Conservation (phyloP, 257 asterid genomes). For the Lantana camara region DNA sequence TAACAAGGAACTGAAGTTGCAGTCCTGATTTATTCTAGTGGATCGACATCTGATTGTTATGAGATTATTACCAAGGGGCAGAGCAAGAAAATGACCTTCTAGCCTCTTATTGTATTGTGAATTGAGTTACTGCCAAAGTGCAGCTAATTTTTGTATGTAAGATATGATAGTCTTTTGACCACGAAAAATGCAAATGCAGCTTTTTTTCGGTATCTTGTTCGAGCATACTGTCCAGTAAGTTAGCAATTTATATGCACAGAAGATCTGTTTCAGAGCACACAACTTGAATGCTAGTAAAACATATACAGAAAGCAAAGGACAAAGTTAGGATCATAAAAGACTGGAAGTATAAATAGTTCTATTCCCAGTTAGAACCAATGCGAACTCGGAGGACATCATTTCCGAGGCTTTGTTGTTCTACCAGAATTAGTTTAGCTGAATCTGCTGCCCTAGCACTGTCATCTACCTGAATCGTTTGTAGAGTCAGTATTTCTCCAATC, state of each 20-base stretch:
- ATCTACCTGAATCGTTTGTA: background rate
- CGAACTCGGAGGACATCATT: background rate
- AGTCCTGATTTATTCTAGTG: slow-evolving; percentile 6
- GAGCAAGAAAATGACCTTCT: background rate
- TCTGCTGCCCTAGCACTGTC: background rate
- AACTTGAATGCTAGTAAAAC: too few relatives aligned
- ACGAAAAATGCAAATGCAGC: background rate
- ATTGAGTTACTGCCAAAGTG: background rate
- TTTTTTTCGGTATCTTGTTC: background rate
- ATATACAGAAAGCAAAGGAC: too few relatives aligned
- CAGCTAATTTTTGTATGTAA: slow-evolving; percentile 8
- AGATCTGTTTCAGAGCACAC: too few relatives aligned
- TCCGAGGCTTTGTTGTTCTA: background rate
- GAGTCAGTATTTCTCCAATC: background rate
- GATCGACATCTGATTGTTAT: background rate
- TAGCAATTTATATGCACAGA: background rate
- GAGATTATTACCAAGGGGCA: background rate
- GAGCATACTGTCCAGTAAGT: background rate
- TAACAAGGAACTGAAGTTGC: slow-evolving; percentile 17
- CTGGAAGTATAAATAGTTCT: too few relatives aligned
- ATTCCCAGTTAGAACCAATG: too few relatives aligned
- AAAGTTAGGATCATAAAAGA: too few relatives aligned
- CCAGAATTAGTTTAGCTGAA: background rate
- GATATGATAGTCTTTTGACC: background rate
- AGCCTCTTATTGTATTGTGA: background rate